Evolutionary conservation across 2,329 filamentous ascomycete genomes (phyloP).

Genomic region (Hypoxylon sp.): DNA sequence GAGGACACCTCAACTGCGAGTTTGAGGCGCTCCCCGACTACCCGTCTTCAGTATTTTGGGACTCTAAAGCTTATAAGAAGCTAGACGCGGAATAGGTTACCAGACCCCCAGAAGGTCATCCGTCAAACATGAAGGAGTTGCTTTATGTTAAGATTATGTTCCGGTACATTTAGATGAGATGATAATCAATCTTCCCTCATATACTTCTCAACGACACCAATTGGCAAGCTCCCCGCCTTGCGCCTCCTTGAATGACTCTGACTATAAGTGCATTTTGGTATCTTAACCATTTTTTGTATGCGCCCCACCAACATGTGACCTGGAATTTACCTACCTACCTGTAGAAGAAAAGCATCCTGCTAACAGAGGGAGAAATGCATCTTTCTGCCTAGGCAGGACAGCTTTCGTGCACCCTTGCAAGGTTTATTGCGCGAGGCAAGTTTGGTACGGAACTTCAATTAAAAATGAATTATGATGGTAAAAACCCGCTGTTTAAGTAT

Average conservation of each 20-base stretch:
- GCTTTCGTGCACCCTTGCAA: too few relatives aligned
- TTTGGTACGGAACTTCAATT: too few relatives aligned
- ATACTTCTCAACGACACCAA: background rate
- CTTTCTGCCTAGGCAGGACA: too few relatives aligned
- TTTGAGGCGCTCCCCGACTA: conserved; percentile 45
- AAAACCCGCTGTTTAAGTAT: too few relatives aligned
- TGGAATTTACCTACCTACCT: too few relatives aligned
- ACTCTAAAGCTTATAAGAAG: conserved; percentile 27
- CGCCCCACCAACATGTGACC: too few relatives aligned
- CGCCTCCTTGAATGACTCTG: background rate
- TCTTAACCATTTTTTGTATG: too few relatives aligned
- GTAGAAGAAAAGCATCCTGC: too few relatives aligned
- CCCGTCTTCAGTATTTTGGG: conserved; percentile 42
- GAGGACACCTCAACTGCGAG: conserved; percentile 40
- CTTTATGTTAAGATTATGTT: background rate
- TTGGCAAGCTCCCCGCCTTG: background rate
- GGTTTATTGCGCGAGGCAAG: too few relatives aligned
- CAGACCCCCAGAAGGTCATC: background rate
- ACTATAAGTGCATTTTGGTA: background rate
- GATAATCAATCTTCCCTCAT: background rate
- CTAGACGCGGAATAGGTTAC: conserved; percentile 29
- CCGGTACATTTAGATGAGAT: background rate
- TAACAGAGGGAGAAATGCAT: too few relatives aligned
- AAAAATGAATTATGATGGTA: too few relatives aligned
- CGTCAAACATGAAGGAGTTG: conserved; percentile 1